phyloP scores from a whole-genome alignment of 2,329 filamentous ascomycete species.

The Fusarium penzigii region DNA sequence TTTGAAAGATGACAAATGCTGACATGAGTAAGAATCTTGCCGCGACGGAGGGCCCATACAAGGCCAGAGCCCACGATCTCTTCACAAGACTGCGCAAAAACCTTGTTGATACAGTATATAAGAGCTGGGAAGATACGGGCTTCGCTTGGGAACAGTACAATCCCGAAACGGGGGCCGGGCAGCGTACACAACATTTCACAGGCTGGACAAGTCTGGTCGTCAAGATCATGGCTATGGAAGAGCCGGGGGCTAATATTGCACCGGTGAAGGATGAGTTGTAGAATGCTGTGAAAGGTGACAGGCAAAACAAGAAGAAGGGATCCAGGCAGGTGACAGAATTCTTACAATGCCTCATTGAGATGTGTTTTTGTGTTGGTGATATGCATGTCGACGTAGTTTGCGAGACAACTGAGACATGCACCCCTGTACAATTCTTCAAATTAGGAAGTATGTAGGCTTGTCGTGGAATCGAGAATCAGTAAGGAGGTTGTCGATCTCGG shows the following conservation, averaged over 20 bases:
- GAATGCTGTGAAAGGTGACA: constrained; percentile 9
- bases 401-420: too few relatives aligned
- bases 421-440: too few relatives aligned
- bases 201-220: constrained; percentile 99
- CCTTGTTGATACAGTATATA: constrained; percentile 84
- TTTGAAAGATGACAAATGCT: constrained; percentile 1
- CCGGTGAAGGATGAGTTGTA: constrained; percentile 51
- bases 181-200: constrained; percentile 96
- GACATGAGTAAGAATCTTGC: constrained; percentile 55
- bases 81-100: constrained; percentile 80
- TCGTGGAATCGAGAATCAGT: too few relatives aligned
- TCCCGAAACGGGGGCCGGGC: constrained; percentile 87
- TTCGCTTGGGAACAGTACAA: constrained; percentile 99
- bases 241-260: constrained; percentile 46
- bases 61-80: constrained; percentile 66
- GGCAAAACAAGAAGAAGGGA: constrained; percentile 6
- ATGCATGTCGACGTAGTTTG: too few relatives aligned
- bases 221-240: constrained; percentile 95
- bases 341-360: neutral
- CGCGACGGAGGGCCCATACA: constrained; percentile 65
- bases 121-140: constrained; percentile 84
- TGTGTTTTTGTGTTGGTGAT: too few relatives aligned
- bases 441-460: too few relatives aligned
- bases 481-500: too few relatives aligned
- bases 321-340: constrained; percentile 7